Percentiles rank a stretch among this genome's conserved stretches.
These are phyloP conservation scores for Immersiporthe knoxdaviesiana DNA, from an alignment of 2,329 filamentous ascomycete genomes.

Conservation along the genomic window DNA sequence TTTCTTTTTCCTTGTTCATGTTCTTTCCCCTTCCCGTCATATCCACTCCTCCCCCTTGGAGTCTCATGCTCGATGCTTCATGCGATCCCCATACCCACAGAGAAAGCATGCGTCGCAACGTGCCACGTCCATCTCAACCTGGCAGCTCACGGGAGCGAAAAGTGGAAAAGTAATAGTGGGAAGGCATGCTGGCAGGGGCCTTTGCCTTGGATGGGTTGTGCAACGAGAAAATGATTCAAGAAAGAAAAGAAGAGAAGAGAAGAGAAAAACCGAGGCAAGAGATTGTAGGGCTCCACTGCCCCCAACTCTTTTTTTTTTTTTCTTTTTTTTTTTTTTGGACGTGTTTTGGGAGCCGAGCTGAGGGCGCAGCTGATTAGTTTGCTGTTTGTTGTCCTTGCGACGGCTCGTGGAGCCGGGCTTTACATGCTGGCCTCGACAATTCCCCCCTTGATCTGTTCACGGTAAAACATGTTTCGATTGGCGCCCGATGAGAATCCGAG, in stretches of 20 bases:
- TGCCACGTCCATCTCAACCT: slow-evolving; percentile 10
- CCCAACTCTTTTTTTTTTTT: too few relatives aligned
- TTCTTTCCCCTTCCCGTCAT: too few relatives aligned
- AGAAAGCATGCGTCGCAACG: neutral
- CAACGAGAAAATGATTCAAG: too few relatives aligned
- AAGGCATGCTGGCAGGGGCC: neutral
- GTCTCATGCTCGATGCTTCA: neutral
- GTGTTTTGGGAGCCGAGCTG: slow-evolving; percentile 3
- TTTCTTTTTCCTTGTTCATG: neutral
- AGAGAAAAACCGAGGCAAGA: neutral
- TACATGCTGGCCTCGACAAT: neutral
- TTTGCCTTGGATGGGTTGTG: neutral
- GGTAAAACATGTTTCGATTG: neutral
- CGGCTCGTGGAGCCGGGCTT: neutral
- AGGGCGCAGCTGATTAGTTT: neutral
- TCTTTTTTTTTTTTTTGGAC: too few relatives aligned
- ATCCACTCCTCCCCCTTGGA: neutral
- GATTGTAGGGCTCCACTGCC: neutral
- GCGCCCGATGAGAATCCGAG: neutral
- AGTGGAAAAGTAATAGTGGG: neutral
- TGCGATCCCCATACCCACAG: neutral
- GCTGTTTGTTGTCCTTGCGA: neutral
- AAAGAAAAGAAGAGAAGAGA: too few relatives aligned
- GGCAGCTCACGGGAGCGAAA: neutral
- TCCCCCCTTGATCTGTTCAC: neutral